Base-by-base conservation (phyloP, 192 early-diverging fungal species). In the Piromyces finnis region DNA sequence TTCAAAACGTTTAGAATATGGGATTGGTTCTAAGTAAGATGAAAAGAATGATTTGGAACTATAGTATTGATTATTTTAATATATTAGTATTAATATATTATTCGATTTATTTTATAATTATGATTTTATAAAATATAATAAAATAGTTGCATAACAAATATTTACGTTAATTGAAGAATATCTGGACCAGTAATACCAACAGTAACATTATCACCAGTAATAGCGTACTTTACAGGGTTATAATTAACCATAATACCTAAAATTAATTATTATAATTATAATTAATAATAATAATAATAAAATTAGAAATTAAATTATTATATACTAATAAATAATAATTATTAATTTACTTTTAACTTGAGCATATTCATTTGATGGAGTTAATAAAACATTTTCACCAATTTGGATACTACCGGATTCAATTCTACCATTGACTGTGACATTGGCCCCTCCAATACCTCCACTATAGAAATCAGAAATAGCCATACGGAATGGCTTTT, bases 31-130 rank as follows among this genome's bases (percentile, higher is more conserved):
- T 22, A 82, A 83, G 17, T 90, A 89, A 29, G 87, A 84, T 80
- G 97, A 99, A 13, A 97, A 82, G 12, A 99, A 92, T 4, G 93
- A 93, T 16, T 96, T 96, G 29, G 88, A 84, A n/a, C 93, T 90
- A 79, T 13, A 14, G 4, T 51, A 22, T 5, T 22, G 22, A n/a
- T n/a, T n/a, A n/a, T n/a, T n/a, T n/a, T n/a, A n/a, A n/a, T n/a
- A 22, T 51, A 80, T 29, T 12, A 77, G 39, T 78, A 28, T 12
- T 78, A 30, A 83, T 82, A 80, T 11, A 28, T 36, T 78, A 18
- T 22, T 29, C 30, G 17, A 41, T 84, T 77, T n/a, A n/a, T 39
- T 85, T 84, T 78, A 82, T 84, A 29, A 86, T 82, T 79, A 87
- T 83, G 9, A 87, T 82, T 32, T 83, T 85, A 80, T 85, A 84